These are phyloP conservation scores for Apophysomyces elegans DNA, from an alignment of 371 early-diverging fungal species.

Conservation along the genomic window DNA sequence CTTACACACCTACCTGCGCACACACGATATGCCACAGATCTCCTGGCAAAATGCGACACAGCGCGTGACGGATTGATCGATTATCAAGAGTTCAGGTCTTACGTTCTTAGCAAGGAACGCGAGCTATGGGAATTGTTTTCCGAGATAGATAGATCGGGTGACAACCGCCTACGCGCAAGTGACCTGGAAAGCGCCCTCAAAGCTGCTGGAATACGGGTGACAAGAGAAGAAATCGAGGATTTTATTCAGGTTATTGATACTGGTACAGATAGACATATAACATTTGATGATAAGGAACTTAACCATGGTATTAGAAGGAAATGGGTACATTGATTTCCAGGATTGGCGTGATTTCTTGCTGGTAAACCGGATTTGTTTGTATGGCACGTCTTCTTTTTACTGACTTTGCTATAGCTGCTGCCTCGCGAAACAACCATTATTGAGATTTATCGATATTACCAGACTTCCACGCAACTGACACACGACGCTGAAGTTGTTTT, in stretches of 20 bases:
- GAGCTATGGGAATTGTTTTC: constrained; percentile 71
- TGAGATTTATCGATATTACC: constrained; percentile 68
- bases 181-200: constrained; percentile 61
- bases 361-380: constrained; percentile 30
- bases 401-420: constrained; percentile 26
- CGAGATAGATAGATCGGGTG: constrained; percentile 67
- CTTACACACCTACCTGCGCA: constrained; percentile 56
- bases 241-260: constrained; percentile 73
- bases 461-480: constrained; percentile 59
- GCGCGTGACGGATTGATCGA: constrained; percentile 65
- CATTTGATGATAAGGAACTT: background rate
- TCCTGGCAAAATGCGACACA: constrained; percentile 63
- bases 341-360: constrained; percentile 82
- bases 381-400: background rate
- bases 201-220: constrained; percentile 66
- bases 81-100: constrained; percentile 73
- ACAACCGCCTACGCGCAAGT: constrained; percentile 61
- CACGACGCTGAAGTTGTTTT: constrained; percentile 66
- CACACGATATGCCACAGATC: constrained; percentile 53
- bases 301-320: constrained; percentile 40
- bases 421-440: constrained; percentile 49
- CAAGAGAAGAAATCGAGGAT: constrained; percentile 63
- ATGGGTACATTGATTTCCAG: constrained; percentile 74
- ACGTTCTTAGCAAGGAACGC: constrained; percentile 71
- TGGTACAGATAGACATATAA: constrained; percentile 31